Evolutionary conservation across 306 rosid species (phyloP).

Genomic region (Quercus dentata): DNA sequence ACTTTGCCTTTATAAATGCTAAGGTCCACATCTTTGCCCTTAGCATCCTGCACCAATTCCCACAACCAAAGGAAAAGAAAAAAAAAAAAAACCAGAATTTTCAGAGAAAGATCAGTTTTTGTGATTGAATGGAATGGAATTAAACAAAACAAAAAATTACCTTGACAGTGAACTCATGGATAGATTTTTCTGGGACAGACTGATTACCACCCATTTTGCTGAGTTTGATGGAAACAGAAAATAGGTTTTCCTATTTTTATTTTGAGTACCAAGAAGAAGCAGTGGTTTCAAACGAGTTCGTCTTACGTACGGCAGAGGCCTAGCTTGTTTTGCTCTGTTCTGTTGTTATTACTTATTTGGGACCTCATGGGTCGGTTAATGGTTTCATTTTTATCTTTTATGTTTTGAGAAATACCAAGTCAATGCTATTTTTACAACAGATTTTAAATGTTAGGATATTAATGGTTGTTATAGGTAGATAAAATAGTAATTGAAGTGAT

Average conservation of each 20-base stretch:
- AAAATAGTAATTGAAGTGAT: no score
- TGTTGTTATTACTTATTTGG: not conserved
- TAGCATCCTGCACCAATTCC: constrained; percentile 54
- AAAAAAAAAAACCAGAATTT: not conserved
- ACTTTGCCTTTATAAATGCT: constrained; percentile 68
- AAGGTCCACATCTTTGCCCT: constrained; percentile 73
- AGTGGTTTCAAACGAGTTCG: not conserved
- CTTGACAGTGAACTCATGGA: constrained; percentile 88
- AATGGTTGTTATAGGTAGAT: accelerated
- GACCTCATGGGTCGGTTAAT: not conserved
- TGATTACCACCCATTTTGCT: constrained; percentile 71
- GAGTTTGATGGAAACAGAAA: no score
- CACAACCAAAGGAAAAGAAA: not conserved
- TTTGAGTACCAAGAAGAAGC: no score
- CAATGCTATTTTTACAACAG: no score
- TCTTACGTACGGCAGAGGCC: not conserved
- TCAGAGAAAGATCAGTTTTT: not conserved
- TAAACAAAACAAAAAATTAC: constrained; percentile 21
- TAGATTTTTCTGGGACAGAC: constrained; percentile 53
- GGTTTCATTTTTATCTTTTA: not conserved
- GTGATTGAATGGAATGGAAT: not conserved
- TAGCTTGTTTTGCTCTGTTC: not conserved
- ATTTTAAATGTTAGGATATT: accelerated
- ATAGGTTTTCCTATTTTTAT: not conserved
- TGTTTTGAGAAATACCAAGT: no score